Evolutionary conservation across 371 early-diverging fungal genomes (phyloP).

Genomic region (Mucor racemosus): DNA sequence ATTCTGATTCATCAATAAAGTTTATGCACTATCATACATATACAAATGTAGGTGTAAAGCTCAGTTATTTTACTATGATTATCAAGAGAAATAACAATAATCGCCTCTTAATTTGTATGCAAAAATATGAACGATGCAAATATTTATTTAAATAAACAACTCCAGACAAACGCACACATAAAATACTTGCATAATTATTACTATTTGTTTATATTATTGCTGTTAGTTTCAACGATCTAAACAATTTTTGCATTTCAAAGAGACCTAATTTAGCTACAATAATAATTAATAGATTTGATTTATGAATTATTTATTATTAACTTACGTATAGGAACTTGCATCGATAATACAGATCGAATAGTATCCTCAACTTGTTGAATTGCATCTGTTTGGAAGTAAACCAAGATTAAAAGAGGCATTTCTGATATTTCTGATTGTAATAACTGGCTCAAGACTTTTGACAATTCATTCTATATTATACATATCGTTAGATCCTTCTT

Average conservation of each 20-base stretch:
- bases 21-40: too few relatives aligned
- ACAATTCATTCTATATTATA: constrained; percentile 18
- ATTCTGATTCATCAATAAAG: not conserved
- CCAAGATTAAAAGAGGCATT: constrained; percentile 42
- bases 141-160: too few relatives aligned
- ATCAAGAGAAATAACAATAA: too few relatives aligned
- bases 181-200: too few relatives aligned
- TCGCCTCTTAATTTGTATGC: too few relatives aligned
- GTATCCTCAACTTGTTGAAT: constrained; percentile 44
- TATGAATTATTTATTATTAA: constrained; percentile 5
- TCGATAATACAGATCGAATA: constrained; percentile 41
- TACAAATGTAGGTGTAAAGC: too few relatives aligned
- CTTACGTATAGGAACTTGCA: constrained; percentile 56
- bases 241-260: constrained; percentile 55
- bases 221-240: constrained; percentile 21
- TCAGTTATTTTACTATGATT: too few relatives aligned
- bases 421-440: constrained; percentile 43
- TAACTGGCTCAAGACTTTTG: constrained; percentile 27
- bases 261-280: constrained; percentile 45
- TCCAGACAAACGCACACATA: too few relatives aligned
- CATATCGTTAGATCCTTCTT: constrained; percentile 1
- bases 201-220: not conserved
- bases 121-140: too few relatives aligned
- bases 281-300: not conserved
- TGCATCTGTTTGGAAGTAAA: constrained; percentile 48